phyloP scores from a whole-genome alignment of 305 asterid genomes.

The Nicotiana rustica region DNA sequence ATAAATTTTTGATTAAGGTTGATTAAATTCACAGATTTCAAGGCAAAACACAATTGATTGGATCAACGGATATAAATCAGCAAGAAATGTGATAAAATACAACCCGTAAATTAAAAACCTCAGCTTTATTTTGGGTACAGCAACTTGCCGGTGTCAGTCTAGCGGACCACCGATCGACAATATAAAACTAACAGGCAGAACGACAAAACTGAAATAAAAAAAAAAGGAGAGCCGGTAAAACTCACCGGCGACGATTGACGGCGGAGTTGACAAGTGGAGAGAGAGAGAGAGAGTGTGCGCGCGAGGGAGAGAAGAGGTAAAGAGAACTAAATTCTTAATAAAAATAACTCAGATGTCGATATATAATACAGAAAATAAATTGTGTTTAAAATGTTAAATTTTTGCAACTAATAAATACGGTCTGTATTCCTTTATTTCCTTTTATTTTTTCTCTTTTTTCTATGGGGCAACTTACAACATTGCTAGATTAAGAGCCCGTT shows the following conservation, averaged over 20 bases:
- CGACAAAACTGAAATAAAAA: not conserved
- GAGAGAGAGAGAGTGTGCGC: not conserved
- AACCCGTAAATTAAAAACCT: not conserved
- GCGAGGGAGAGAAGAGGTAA: not conserved
- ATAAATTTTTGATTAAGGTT: not conserved
- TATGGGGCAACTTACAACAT: too few species aligned
- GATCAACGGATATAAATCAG: slow-evolving; percentile 1
- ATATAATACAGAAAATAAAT: too few species aligned
- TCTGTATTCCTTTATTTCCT: too few species aligned
- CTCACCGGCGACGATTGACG: slow-evolving; percentile 16
- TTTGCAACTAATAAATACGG: too few species aligned
- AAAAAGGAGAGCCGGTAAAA: not conserved
- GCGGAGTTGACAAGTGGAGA: not conserved
- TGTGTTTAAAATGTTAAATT: too few species aligned
- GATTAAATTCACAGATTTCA: not conserved
- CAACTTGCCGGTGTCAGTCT: not conserved
- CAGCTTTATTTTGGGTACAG: not conserved
- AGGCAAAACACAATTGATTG: not conserved
- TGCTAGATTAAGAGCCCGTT: too few species aligned
- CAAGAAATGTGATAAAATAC: not conserved
- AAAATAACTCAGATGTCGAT: not conserved
- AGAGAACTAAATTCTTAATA: not conserved
- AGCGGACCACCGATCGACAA: not conserved
- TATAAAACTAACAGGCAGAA: not conserved
- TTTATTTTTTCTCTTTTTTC: too few species aligned